Evolutionary conservation across 345 rosid genomes (phyloP).

Genomic region (Rhodamnia argentea): DNA sequence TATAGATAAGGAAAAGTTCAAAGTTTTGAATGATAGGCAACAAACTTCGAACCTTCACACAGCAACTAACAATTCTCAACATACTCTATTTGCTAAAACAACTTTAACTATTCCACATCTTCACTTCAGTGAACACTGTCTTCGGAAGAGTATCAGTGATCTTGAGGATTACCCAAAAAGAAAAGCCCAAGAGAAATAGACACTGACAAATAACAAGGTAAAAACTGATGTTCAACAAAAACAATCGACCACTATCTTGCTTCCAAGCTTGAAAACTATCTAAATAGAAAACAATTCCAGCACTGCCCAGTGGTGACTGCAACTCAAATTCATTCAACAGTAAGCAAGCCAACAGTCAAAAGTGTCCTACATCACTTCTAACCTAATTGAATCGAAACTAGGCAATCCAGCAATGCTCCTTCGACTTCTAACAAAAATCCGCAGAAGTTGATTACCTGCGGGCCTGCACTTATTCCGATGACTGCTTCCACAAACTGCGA

Average conservation of each 20-base stretch:
- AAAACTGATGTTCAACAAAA: no score
- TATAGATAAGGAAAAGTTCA: background rate
- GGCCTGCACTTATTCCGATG: conserved; percentile 43
- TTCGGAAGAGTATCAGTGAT: background rate
- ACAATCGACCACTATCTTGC: background rate
- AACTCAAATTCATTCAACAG: background rate
- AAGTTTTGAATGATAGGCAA: background rate
- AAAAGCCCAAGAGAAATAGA: background rate
- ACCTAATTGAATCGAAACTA: background rate
- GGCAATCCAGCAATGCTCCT: background rate
- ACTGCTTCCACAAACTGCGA: conserved; percentile 88
- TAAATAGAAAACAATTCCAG: background rate
- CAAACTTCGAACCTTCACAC: background rate
- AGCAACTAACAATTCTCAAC: background rate
- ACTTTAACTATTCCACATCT: background rate
- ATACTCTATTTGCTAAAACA: background rate
- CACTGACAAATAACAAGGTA: no score
- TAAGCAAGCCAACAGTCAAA: background rate
- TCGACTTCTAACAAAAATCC: background rate
- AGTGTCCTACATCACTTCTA: background rate
- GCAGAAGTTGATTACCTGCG: conserved; percentile 29
- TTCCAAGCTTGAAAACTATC: background rate
- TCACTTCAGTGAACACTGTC: background rate
- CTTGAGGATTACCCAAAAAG: background rate
- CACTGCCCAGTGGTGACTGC: background rate